Evolutionary conservation across 805 yeast species (phyloP).

Genomic region (Sugiyamaella valdiviana): DNA sequence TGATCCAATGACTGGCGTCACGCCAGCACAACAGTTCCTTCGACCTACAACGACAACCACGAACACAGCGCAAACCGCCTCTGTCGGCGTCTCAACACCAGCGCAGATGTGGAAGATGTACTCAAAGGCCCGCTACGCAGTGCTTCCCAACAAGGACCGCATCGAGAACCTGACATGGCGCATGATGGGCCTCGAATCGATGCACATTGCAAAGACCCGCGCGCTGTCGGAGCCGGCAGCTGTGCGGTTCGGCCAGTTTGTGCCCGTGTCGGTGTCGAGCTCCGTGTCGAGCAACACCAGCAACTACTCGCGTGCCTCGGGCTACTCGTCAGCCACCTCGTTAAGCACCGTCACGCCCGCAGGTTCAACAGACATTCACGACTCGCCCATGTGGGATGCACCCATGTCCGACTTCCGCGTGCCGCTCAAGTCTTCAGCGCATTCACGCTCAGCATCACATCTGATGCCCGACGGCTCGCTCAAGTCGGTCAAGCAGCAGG

Average conservation of each 20-base stretch:
- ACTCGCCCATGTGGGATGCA: not conserved
- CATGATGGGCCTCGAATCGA: conserved; percentile 45
- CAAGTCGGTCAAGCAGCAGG: not conserved
- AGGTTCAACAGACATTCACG: not conserved
- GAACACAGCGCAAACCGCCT: not conserved
- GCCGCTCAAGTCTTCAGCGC: not conserved
- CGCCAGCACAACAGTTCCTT: not conserved
- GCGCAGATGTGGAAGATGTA: conserved; percentile 76
- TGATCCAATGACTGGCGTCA: not conserved
- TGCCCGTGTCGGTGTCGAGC: not conserved
- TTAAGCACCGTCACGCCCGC: conserved; percentile 1
- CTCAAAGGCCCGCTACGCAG: conserved; percentile 56
- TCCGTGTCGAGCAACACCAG: conserved; percentile 4
- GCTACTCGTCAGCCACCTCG: conserved; percentile 1
- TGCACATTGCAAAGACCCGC: not conserved
- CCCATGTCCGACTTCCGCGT: not conserved
- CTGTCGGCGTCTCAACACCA: conserved; percentile 33
- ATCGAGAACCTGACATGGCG: conserved; percentile 88
- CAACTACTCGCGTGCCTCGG: not conserved
- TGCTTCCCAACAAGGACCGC: conserved; percentile 66
- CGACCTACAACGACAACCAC: not conserved
- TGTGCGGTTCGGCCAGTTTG: not conserved
- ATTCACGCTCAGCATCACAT: not conserved
- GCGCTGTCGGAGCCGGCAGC: not conserved
- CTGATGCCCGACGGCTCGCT: conserved; percentile 5